A percentile compares a stretch with the other conserved stretches of the same genome.
These are phyloP conservation scores for Alternaria postmessia DNA, from an alignment of 2,329 filamentous ascomycete species.

Conservation along the genomic window DNA sequence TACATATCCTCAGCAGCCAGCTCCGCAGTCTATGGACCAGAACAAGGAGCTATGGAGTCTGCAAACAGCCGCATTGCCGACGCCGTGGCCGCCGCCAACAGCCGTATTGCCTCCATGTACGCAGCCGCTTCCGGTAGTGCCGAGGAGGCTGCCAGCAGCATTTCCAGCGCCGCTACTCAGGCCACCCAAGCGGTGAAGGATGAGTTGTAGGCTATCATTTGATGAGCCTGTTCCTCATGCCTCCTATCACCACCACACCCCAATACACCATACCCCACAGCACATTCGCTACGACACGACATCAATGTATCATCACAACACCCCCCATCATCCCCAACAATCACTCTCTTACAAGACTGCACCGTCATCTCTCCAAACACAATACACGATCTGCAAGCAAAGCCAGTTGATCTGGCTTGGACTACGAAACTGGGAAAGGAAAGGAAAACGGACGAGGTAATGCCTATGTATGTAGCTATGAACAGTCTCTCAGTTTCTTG, in stretches of 20 bases:
- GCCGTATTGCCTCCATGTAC: slow-evolving; percentile 52
- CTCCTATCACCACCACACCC: neutral
- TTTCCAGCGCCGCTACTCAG: slow-evolving; percentile 45
- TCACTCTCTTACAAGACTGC: neutral
- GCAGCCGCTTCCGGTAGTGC: slow-evolving; percentile 49
- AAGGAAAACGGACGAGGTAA: slow-evolving; percentile 6
- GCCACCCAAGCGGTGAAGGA: slow-evolving; percentile 60
- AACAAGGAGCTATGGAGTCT: slow-evolving; percentile 56
- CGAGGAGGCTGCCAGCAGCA: slow-evolving; percentile 58
- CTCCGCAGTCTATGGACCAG: slow-evolving; percentile 58
- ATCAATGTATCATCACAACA: slow-evolving; percentile 6
- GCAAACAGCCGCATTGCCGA: slow-evolving; percentile 52
- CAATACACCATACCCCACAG: neutral
- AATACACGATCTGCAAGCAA: neutral
- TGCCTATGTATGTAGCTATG: slow-evolving; percentile 18
- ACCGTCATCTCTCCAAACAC: neutral
- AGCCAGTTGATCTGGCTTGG: slow-evolving; percentile 5
- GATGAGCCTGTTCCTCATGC: neutral
- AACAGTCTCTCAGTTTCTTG: slow-evolving; percentile 5
- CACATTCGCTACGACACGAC: slow-evolving; percentile 14
- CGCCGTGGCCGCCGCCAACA: slow-evolving; percentile 56
- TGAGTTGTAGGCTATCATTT: slow-evolving; percentile 54
- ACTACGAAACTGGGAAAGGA: neutral
- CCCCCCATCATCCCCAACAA: neutral
- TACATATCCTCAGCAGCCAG: slow-evolving; percentile 50